A percentile compares a stretch with the other conserved stretches of the same genome.
phyloP scores from a whole-genome alignment of 768 basidiomycete species.

The Mycena chlorophos region DNA sequence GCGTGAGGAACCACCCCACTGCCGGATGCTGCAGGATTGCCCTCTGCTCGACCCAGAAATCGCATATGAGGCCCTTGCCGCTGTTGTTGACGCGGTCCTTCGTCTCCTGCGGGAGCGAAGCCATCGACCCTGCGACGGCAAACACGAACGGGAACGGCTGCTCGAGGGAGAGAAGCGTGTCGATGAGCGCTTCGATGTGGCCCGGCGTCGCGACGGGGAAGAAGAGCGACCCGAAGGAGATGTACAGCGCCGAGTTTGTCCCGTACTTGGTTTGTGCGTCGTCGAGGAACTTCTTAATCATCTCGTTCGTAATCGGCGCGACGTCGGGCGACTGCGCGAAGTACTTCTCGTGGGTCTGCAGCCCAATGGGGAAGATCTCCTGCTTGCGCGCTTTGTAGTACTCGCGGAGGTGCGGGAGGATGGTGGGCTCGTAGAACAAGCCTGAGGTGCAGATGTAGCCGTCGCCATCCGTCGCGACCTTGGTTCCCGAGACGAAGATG shows the following conservation, averaged over 20 bases:
- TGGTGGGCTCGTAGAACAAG: constrained; percentile 1
- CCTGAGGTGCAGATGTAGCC: constrained; percentile 4
- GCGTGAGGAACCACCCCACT: constrained; percentile 10
- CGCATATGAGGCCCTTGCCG: constrained; percentile 8
- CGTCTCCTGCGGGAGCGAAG: constrained; percentile 5
- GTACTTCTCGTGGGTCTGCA: constrained; percentile 6
- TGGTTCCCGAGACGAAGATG: not conserved
- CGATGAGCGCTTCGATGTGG: constrained; percentile 4
- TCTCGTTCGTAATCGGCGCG: not conserved
- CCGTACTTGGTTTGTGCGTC: constrained; percentile 2
- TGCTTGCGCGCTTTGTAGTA: constrained; percentile 1
- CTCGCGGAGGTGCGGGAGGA: constrained; percentile 2
- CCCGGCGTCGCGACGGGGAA: constrained; percentile 2
- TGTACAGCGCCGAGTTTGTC: constrained; percentile 8
- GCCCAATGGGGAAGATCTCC: constrained; percentile 10
- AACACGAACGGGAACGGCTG: constrained; percentile 12
- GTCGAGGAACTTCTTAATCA: constrained; percentile 5
- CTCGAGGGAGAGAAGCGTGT: constrained; percentile 5
- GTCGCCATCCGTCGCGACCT: not conserved
- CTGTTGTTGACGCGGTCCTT: constrained; percentile 4
- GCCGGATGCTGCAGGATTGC: constrained; percentile 3
- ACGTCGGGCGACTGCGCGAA: not conserved
- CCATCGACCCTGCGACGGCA: constrained; percentile 3
- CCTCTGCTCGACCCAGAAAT: constrained; percentile 9
- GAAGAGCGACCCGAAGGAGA: constrained; percentile 13